Evolutionary conservation across 768 basidiomycete genomes (phyloP).

Genomic region (Suillus plorans): DNA sequence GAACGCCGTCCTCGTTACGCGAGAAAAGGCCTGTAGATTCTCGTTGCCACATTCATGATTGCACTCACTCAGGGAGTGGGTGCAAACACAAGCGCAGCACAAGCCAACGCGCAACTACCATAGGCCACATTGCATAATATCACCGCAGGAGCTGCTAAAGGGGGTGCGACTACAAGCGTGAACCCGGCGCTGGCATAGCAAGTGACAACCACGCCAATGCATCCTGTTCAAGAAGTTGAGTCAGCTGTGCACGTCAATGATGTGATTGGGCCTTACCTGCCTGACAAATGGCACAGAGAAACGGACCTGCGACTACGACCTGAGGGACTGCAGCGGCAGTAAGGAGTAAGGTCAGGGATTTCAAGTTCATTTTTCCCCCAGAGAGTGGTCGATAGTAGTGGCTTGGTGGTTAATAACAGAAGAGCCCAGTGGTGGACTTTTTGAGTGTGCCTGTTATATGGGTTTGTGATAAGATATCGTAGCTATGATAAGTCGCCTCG

Average conservation of each 20-base stretch:
- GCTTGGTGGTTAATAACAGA: not conserved
- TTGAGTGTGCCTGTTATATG: not conserved
- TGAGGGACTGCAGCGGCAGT: conserved; percentile 10
- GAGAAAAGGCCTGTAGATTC: not conserved
- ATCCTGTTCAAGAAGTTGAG: conserved; percentile 15
- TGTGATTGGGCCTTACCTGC: conserved; percentile 15
- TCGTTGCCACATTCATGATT: not conserved
- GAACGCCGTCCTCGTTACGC: not conserved
- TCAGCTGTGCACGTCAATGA: not conserved
- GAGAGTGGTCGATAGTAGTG: not conserved
- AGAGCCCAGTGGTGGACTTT: not conserved
- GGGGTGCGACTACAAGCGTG: conserved; percentile 19
- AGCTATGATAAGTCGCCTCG: not conserved
- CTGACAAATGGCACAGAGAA: conserved; percentile 23
- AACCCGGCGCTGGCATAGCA: conserved; percentile 27
- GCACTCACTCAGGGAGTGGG: conserved; percentile 21
- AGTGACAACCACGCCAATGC: conserved; percentile 18
- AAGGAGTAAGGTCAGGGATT: conserved; percentile 17
- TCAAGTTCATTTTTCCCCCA: conserved; percentile 24
- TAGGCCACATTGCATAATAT: conserved; percentile 20
- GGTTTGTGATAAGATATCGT: not conserved
- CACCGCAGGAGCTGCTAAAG: conserved; percentile 20
- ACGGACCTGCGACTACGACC: conserved; percentile 14
- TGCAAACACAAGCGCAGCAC: conserved; percentile 18
- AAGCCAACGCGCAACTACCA: conserved; percentile 25